Conservation (phyloP, 192 early-diverging fungal genomes). For the Linnemannia zychae region DNA sequence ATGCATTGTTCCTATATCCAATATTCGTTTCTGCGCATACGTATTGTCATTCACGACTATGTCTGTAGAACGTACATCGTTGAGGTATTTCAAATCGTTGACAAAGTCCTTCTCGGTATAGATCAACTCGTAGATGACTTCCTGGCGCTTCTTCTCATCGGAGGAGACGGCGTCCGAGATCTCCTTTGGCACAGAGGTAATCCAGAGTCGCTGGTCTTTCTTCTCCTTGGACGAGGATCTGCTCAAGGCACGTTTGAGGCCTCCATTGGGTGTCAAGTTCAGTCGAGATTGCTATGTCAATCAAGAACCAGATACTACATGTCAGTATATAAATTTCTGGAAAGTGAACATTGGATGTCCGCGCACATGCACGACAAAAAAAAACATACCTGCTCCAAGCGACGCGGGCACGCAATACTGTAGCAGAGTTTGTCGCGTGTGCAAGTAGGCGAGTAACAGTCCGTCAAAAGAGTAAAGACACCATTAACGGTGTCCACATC, state of each 20-base stretch:
- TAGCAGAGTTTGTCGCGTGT: conserved; percentile 87
- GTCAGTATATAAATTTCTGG: background rate
- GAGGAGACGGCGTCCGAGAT: conserved; percentile 78
- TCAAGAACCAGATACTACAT: background rate
- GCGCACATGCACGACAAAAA: background rate
- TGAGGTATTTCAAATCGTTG: conserved; percentile 84
- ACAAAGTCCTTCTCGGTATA: conserved; percentile 95
- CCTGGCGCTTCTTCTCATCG: conserved; percentile 90
- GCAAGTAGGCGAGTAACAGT: conserved; percentile 96
- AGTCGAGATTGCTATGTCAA: conserved; percentile 46
- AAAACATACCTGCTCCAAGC: conserved; percentile 73
- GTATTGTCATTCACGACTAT: background rate
- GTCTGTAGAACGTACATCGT: conserved; percentile 65
- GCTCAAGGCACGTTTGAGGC: conserved; percentile 55
- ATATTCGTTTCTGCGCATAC: no score
- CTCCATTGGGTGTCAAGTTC: conserved; percentile 55
- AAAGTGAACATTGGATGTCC: background rate
- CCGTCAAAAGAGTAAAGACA: conserved; percentile 90
- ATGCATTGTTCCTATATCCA: no score
- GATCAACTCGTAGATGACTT: conserved; percentile 93
- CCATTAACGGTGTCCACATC: conserved; percentile 77
- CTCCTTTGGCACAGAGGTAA: conserved; percentile 81
- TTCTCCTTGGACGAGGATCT: conserved; percentile 58
- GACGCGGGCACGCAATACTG: conserved; percentile 88
- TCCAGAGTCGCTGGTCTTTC: conserved; percentile 86